phyloP scores from a whole-genome alignment of 2,329 filamentous ascomycete genomes.

The Thermochaetoides dissita region DNA sequence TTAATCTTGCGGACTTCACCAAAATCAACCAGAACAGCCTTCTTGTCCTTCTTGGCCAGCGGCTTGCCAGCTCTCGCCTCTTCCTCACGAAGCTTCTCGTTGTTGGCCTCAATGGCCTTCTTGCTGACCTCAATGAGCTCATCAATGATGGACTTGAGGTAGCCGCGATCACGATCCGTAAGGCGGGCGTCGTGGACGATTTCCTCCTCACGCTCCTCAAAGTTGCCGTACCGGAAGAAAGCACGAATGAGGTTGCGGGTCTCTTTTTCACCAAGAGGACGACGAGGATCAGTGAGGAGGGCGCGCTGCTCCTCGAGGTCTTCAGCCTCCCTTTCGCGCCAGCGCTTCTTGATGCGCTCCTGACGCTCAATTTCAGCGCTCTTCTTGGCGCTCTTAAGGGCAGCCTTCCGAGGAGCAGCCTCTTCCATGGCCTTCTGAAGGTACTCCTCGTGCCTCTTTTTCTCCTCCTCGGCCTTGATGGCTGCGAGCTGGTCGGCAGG shows the following conservation, averaged over 20 bases:
- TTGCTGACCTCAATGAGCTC: conserved; percentile 52
- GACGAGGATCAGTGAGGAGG: conserved; percentile 66
- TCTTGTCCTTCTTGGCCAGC: conserved; percentile 91
- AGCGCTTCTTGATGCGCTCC: conserved; percentile 52
- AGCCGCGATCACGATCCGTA: conserved; percentile 64
- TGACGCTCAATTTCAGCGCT: conserved; percentile 43
- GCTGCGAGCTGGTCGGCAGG: conserved; percentile 81
- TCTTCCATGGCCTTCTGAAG: conserved; percentile 71
- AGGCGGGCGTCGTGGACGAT: conserved; percentile 79
- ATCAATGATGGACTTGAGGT: conserved; percentile 60
- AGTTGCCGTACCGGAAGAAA: conserved; percentile 78
- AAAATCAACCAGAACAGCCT: conserved; percentile 91
- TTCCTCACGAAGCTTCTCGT: conserved; percentile 59
- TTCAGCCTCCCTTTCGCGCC: conserved; percentile 55
- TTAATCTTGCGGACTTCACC: conserved; percentile 89
- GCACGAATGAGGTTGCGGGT: conserved; percentile 82
- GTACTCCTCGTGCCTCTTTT: conserved; percentile 69
- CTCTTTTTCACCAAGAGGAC: conserved; percentile 86
- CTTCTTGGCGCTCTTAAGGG: conserved; percentile 41
- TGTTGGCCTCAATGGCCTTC: conserved; percentile 51
- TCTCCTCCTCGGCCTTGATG: conserved; percentile 80
- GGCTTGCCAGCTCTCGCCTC: conserved; percentile 71
- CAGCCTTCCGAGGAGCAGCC: conserved; percentile 65
- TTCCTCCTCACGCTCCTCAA: conserved; percentile 78
- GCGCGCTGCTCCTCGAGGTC: conserved; percentile 62